Evolutionary conservation across 2,329 filamentous ascomycete species (phyloP), one percentile per base, ranked within the genome.

Genomic region (Chaetomiaceae sp.): DNA sequence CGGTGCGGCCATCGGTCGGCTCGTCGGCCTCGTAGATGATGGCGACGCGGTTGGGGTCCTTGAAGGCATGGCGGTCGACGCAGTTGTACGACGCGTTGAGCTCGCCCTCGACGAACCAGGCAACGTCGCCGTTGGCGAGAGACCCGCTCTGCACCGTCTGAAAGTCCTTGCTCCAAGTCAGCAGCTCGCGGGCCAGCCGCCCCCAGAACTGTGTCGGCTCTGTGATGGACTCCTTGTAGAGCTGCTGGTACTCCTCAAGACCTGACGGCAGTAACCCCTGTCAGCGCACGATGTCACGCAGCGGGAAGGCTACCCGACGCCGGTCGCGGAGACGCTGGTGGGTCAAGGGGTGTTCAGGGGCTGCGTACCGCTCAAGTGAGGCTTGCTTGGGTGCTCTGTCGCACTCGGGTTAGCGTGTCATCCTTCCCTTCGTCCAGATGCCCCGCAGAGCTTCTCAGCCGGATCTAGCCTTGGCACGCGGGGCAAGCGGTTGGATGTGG

Each of bases 1-100:
- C 84, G 56, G 78, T 90, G 57, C 91, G 88, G 62, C 93, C 90
- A 64, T 95, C 86, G 44, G 70, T 76, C 34, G 84, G 80, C 70
- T 98, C 93, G 62, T 98, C 93, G 51, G 90, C 91, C 74, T 98
- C 93, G 74, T 97, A 98, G 72, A 97, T 95, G 70, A 98, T 95
- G 65, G 93, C 93, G 38, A 93, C 82, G 71, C 85, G 88, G 71
- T 97, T 73, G 38, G 93, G 93, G 70, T 95, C 83, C 70, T 90
- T 89, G 70, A 94, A 79, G n/a, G 93, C 93, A 68, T 97, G 91
- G 52, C 93, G 87, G 64, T 98, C 93, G 55, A 98, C 84, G 63
- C 89, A 95, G 75, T 98, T 98, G 81, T 89, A 97, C 22, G 87
- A 93, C 53, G 93, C 93, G 62, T 98, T 98, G 62, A 98, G 75